phyloP scores from a whole-genome alignment of 768 basidiomycete species.

The Inosperma sp. region DNA sequence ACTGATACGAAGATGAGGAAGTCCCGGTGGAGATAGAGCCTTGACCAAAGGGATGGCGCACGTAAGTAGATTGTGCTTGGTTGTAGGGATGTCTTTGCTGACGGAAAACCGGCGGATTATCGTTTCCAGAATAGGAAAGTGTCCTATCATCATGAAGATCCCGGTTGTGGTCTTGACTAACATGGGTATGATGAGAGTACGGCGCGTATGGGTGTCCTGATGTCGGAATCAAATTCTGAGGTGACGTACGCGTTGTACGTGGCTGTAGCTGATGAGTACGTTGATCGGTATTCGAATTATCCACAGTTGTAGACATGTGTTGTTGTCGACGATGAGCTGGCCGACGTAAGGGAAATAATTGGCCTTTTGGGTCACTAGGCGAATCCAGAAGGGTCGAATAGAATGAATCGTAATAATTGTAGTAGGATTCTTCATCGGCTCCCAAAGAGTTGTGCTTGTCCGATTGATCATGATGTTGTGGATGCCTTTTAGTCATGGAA shows the following conservation, averaged over 20 bases:
- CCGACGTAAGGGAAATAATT: background rate
- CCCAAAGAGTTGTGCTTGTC: no score
- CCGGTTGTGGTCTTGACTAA: background rate
- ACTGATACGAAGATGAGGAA: background rate
- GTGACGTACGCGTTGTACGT: constrained; percentile 1
- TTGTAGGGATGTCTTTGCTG: constrained; percentile 3
- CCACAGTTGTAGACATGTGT: constrained; percentile 7
- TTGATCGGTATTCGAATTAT: background rate
- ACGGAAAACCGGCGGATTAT: background rate
- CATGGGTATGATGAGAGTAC: background rate
- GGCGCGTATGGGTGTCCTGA: constrained; percentile 6
- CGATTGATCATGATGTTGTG: no score
- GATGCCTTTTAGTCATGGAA: no score
- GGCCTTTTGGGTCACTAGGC: constrained; percentile 12
- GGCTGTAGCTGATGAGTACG: constrained; percentile 5
- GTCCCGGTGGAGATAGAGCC: constrained; percentile 1
- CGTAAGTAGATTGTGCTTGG: background rate
- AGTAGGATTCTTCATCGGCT: constrained; percentile 43
- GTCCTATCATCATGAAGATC: background rate
- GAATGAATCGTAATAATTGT: constrained; percentile 38
- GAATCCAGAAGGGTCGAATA: constrained; percentile 40
- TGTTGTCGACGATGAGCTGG: constrained; percentile 14
- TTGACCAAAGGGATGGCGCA: background rate
- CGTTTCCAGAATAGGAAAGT: constrained; percentile 9
- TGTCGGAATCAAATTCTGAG: background rate